Percentiles rank a stretch among this genome's conserved stretches.
Conservation (phyloP, 179 eudicot species). For the Heliamphora ciliata region DNA sequence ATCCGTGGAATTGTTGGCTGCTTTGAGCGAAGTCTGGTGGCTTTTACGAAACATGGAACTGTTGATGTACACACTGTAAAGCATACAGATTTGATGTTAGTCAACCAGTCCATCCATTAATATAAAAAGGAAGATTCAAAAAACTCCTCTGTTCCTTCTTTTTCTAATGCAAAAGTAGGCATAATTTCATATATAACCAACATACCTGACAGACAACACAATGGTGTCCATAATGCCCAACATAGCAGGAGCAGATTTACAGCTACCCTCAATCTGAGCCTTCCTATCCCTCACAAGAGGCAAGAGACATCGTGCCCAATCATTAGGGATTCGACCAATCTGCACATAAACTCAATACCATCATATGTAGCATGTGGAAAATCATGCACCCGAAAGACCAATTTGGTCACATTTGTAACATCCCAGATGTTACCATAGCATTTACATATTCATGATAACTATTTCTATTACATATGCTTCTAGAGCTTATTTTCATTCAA, state of each 20-base stretch:
- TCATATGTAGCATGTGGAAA: conserved; percentile 5
- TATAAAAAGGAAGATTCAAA: not conserved
- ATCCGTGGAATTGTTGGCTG: conserved; percentile 41
- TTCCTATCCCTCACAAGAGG: conserved; percentile 86
- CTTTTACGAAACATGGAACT: conserved; percentile 67
- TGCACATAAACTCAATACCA: conserved; percentile 23
- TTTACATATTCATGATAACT: no score
- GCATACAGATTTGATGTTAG: not conserved
- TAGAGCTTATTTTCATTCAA: no score
- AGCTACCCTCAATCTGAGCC: conserved; percentile 56
- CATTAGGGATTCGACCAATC: conserved; percentile 96
- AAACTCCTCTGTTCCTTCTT: not conserved
- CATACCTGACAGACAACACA: conserved; percentile 68
- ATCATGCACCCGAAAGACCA: not conserved
- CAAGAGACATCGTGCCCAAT: conserved; percentile 83
- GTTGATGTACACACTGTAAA: conserved; percentile 62
- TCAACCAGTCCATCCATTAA: not conserved
- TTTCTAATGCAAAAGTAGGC: not conserved
- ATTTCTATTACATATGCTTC: no score
- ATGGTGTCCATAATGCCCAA: conserved; percentile 82
- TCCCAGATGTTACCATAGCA: no score
- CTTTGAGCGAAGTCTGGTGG: conserved; percentile 61
- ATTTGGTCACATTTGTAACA: not conserved
- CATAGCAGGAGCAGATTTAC: conserved; percentile 71
- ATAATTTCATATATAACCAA: not conserved